These are phyloP conservation scores for Megacollybia platyphylla DNA, from an alignment of 1,284 basidiomycete species.

Conservation along the genomic window DNA sequence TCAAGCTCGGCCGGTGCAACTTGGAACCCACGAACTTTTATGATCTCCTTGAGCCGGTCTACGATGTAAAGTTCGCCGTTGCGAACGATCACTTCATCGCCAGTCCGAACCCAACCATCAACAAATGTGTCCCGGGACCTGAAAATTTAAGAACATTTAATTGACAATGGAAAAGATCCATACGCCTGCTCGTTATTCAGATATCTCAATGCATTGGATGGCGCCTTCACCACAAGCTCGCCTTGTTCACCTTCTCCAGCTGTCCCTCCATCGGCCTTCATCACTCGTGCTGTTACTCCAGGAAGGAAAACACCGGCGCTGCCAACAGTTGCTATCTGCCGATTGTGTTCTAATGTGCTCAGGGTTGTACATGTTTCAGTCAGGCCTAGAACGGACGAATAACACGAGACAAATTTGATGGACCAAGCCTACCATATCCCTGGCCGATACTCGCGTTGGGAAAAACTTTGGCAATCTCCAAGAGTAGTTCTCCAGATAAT, in stretches of 20 bases:
- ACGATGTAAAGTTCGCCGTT: conserved; percentile 46
- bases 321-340: conserved; percentile 11
- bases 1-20: conserved; percentile 61
- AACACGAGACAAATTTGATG: neutral
- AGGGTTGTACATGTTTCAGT: conserved; percentile 4
- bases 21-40: conserved; percentile 47
- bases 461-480: conserved; percentile 18
- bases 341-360: conserved; percentile 3
- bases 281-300: conserved; percentile 21
- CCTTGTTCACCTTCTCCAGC: conserved; percentile 25
- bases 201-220: conserved; percentile 30
- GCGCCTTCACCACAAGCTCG: conserved; percentile 26
- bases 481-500: conserved; percentile 26
- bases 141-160: neutral
- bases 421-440: conserved; percentile 24
- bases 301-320: conserved; percentile 25
- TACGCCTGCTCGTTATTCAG: conserved; percentile 28
- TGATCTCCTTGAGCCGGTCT: conserved; percentile 55
- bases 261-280: conserved; percentile 24
- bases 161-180: conserved; percentile 11
- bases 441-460: conserved; percentile 33
- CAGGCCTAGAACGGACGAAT: neutral
- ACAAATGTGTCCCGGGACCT: conserved; percentile 11
- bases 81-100: conserved; percentile 47
- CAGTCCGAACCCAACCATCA: conserved; percentile 43